A percentile compares a stretch with the other conserved stretches of the same genome.
phyloP scores from a whole-genome alignment of 2,329 filamentous ascomycete genomes.

The Botryotinia convoluta region DNA sequence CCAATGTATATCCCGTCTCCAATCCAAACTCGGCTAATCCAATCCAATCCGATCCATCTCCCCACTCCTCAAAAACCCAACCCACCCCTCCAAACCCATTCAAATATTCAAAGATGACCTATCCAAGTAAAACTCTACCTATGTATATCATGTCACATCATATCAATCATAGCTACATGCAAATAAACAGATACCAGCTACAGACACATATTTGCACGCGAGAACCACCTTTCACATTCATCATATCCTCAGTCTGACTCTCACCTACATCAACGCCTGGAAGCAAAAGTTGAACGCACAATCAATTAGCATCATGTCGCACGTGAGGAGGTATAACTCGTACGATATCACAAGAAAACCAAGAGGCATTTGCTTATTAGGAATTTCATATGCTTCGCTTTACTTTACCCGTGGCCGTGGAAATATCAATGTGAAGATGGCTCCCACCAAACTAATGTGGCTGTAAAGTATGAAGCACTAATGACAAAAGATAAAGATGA shows the following conservation, averaged over 20 bases:
- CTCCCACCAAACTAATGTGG: neutral
- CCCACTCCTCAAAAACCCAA: too few species aligned
- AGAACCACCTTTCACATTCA: neutral
- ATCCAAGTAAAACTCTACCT: neutral
- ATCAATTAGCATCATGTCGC: neutral
- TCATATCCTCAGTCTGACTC: neutral
- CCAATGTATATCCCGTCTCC: neutral
- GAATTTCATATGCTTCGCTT: neutral
- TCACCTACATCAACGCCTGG: fast-evolving
- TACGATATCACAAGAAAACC: neutral
- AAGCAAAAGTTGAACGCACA: neutral
- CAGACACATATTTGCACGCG: neutral
- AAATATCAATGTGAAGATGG: fast-evolving
- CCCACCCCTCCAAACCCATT: neutral
- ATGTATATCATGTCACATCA: neutral
- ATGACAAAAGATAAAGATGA: neutral
- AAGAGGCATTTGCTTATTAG: neutral
- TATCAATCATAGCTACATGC: too few species aligned
- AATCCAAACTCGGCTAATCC: neutral
- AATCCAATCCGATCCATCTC: neutral
- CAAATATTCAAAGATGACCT: neutral
- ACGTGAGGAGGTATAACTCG: neutral
- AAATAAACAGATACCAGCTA: neutral
- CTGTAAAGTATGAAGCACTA: neutral
- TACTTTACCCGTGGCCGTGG: neutral